phyloP scores from a whole-genome alignment of 495 filamentous ascomycete species.

The Hypoxylon fuscum region DNA sequence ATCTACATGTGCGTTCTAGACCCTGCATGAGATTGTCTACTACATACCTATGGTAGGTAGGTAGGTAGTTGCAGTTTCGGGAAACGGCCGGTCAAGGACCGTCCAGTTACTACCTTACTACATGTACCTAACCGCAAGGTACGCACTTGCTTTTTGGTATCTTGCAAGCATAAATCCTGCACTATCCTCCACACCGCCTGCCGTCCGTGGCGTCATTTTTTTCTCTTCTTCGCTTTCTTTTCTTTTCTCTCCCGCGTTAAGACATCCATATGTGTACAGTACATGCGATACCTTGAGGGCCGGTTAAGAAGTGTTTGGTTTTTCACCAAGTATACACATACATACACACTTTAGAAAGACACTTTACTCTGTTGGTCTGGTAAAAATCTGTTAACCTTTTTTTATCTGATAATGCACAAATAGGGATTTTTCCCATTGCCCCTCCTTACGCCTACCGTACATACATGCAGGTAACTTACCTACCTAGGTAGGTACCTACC shows the following conservation, averaged over 20 bases:
- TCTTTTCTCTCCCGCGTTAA: slow-evolving; percentile 4
- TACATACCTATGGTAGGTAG: too few relatives aligned
- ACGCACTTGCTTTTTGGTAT: slow-evolving; percentile 12
- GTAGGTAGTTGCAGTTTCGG: slow-evolving; percentile 22
- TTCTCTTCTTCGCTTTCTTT: slow-evolving; percentile 10
- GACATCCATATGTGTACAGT: slow-evolving; percentile 22
- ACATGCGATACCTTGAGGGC: slow-evolving; percentile 2
- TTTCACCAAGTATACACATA: background rate
- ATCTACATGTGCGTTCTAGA: slow-evolving; percentile 30
- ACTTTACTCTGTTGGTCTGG: slow-evolving; percentile 10
- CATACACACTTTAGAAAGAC: slow-evolving; percentile 1
- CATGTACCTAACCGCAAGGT: slow-evolving; percentile 10
- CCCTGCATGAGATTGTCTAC: slow-evolving; percentile 36
- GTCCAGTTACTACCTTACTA: background rate
- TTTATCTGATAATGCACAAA: slow-evolving; percentile 31
- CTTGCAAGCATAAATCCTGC: slow-evolving; percentile 11
- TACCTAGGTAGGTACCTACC: slow-evolving; percentile 7
- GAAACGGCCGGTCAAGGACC: slow-evolving; percentile 15
- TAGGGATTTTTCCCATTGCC: slow-evolving; percentile 30
- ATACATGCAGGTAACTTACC: too few relatives aligned
- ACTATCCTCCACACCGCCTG: slow-evolving; percentile 32
- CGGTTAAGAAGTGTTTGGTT: too few relatives aligned
- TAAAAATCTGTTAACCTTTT: slow-evolving; percentile 4
- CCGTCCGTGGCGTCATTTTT: slow-evolving; percentile 32
- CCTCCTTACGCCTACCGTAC: slow-evolving; percentile 34